Base-by-base conservation (phyloP, 2,329 filamentous ascomycete genomes). In the Trichophyton schoenleinii region DNA sequence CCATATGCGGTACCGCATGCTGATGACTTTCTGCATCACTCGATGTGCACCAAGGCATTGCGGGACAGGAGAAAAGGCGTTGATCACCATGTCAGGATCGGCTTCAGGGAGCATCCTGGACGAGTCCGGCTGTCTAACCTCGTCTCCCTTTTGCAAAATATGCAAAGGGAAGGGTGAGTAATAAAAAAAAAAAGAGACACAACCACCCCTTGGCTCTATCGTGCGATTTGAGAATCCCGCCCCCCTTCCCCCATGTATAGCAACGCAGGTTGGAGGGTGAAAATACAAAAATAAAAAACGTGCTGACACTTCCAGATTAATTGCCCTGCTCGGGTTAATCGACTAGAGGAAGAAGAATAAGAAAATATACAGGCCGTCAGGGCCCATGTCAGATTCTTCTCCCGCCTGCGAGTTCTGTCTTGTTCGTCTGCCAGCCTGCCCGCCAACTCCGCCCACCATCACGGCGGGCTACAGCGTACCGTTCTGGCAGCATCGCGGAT, bases 161-260 rank as follows among this genome's bases (percentile, higher is more conserved):
- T 38, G 34, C 34, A 38, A 38, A 13, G 9, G 34, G 28, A 48
- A 48, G 20, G 20, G 9, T 9, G 1, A 28, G 18, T 18, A 18
- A 18, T 18, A 18, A 18, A 18, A 18, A 18, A 18, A 28, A 49
- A 49, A 49, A 8, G 9, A 22, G 11, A 49, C 11, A 55, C 15
- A 36, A 55, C 25, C n/a, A 55, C 31, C 49, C 49, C 46, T 49
- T 28, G 20, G 11, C 22, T 25, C 44, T 49, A 55, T 36, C 49
- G 49, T 55, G 49, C 49, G 49, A 55, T 55, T 55, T 55, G 49
- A 55, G 49, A 55, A 55, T 55, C 11, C 7, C 49, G n/a, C n/a
- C n/a, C n/a, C n/a, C n/a, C n/a, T n/a, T 1, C 2, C 20, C 28
- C 34, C 34, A 38, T 38, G 9, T 13, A 38, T 13, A 38, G 34